Base-by-base conservation (phyloP, 495 filamentous ascomycete genomes). In the Hypoxylon perforatum region DNA sequence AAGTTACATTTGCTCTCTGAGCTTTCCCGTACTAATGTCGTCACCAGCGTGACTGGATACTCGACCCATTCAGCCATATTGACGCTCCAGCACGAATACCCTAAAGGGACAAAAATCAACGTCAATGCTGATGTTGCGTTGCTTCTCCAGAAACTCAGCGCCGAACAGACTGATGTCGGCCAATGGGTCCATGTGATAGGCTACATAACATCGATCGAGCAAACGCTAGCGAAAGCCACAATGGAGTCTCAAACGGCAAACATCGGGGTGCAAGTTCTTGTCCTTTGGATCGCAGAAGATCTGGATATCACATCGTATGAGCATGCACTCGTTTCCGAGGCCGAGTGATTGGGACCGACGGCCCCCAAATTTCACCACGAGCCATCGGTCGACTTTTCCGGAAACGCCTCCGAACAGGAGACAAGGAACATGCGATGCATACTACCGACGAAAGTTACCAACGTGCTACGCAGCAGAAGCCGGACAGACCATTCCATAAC, bases 161-260 rank as follows among this genome's bases (percentile, higher is more conserved):
- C 83, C 25, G 86, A 89, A 52, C 87, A 92, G 23, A 82, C 88
- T 54, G 81, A 87, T 39, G 78, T 90, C 49, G 95, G 95, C n/a
- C 85, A 90, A 47, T 99, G 95, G 95, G 73, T 97, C 17, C 95
- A 97, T 75, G 85, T 97, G 0, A 84, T 97, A 53, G 95, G 94
- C 1, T 97, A 97, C 75, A 81, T 96, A 35, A 77, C 82, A 70
- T 65, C 64, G 42, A 52, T 61, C 53, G 47, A 67, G 35, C 48
- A 25, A 41, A 30, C 21, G 42, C 28, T 23, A 22, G 46, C 45
- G 19, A 56, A 57, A 56, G 28, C 53, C 21, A 48, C 9, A 14
- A 45, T 15, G 38, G 45, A 15, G 19, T 41, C 36, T 22, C 14
- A 46, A 35, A 22, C 44, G n/a, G 35, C 36, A 14, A 56, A 12